Conservation (phyloP, 2,329 filamentous ascomycete genomes). For the Ophiocordyceps australis region DNA sequence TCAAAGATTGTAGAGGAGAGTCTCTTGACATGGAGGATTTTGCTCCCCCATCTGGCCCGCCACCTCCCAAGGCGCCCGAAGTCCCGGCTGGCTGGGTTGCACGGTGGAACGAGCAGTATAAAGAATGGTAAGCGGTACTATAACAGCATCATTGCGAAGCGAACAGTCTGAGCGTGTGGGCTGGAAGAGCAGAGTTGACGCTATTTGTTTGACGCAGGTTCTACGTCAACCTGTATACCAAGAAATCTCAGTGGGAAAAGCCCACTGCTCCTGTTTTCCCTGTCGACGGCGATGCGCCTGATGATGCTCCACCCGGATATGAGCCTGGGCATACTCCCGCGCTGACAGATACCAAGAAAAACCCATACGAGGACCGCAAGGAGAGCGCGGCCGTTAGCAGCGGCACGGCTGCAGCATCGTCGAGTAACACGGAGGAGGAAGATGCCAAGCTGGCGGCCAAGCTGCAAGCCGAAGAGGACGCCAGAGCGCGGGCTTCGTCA, state of each 20-base stretch:
- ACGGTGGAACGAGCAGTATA: constrained; percentile 75
- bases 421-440: constrained; percentile 26
- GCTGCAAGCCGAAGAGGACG: constrained; percentile 72
- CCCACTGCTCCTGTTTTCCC: constrained; percentile 51
- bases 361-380: constrained; percentile 52
- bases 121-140: constrained; percentile 55
- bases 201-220: constrained; percentile 37
- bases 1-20: too few species aligned
- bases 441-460: constrained; percentile 60
- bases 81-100: constrained; percentile 55
- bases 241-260: constrained; percentile 79
- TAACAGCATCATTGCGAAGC: not conserved
- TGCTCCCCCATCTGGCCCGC: constrained; percentile 31
- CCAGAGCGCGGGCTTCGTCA: constrained; percentile 24
- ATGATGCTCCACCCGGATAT: constrained; percentile 53
- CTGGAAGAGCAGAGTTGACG: constrained; percentile 4
- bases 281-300: constrained; percentile 21
- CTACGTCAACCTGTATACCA: constrained; percentile 79
- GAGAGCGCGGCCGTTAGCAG: constrained; percentile 48
- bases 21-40: constrained; percentile 42
- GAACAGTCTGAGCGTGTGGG: not conserved
- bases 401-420: constrained; percentile 13
- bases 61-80: constrained; percentile 45
- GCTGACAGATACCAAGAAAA: constrained; percentile 42
- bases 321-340: constrained; percentile 20